A percentile compares a stretch with the other conserved stretches of the same genome.
Conservation (phyloP, 768 basidiomycete genomes). For the Amanita jacksonii region DNA sequence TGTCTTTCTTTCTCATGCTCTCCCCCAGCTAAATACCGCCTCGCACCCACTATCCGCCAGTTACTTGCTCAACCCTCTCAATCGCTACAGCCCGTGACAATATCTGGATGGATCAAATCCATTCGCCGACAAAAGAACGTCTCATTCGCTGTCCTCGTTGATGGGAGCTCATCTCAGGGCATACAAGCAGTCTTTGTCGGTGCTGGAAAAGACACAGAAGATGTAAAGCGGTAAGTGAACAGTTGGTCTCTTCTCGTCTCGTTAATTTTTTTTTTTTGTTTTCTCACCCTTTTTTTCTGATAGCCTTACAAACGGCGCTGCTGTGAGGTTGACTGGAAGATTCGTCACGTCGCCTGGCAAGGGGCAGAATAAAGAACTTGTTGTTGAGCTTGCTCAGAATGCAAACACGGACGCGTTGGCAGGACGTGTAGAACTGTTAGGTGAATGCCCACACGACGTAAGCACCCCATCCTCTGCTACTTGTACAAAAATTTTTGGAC, state of each 20-base stretch:
- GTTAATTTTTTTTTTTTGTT: background rate
- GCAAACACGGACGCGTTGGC: conserved; percentile 9
- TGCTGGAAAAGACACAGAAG: conserved; percentile 19
- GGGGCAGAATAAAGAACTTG: conserved; percentile 39
- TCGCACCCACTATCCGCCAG: too few species aligned
- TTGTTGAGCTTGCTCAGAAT: conserved; percentile 26
- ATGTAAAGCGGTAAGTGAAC: conserved; percentile 20
- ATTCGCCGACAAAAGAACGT: conserved; percentile 81
- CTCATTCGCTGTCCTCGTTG: conserved; percentile 75
- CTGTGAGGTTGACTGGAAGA: conserved; percentile 23
- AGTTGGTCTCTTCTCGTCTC: background rate
- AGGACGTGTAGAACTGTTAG: conserved; percentile 27
- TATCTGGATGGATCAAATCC: conserved; percentile 83
- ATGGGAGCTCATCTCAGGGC: conserved; percentile 64
- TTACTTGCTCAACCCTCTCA: too few species aligned
- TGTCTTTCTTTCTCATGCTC: too few species aligned
- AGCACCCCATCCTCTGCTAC: conserved; percentile 9
- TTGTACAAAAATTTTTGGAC: background rate
- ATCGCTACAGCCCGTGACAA: conserved; percentile 19
- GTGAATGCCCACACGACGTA: conserved; percentile 39
- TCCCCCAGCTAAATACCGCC: too few species aligned
- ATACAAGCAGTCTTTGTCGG: conserved; percentile 72
- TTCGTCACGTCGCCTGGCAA: conserved; percentile 34
- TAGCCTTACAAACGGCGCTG: conserved; percentile 17
- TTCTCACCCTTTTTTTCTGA: background rate